phyloP scores from a whole-genome alignment of 148 eudicot species.

The Cornus controversa region DNA sequence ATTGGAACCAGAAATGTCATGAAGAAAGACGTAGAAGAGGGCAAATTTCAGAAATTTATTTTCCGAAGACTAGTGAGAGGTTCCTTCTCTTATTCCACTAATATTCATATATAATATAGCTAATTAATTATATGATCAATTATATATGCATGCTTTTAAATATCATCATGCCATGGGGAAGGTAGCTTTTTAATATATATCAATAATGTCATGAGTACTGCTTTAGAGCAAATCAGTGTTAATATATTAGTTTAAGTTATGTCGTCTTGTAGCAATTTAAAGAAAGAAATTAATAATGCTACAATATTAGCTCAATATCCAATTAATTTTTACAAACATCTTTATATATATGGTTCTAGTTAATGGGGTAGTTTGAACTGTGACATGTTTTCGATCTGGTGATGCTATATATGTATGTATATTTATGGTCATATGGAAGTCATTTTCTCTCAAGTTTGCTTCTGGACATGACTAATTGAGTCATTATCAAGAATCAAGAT shows the following conservation, averaged over 20 bases:
- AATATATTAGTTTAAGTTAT: too few species aligned
- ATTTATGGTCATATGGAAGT: neutral
- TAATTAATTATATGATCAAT: neutral
- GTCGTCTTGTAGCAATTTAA: neutral
- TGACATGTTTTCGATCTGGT: too few species aligned
- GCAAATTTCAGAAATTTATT: slow-evolving; percentile 14
- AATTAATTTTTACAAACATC: too few species aligned
- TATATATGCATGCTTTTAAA: neutral
- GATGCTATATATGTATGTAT: too few species aligned
- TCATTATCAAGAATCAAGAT: neutral
- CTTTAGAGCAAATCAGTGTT: too few species aligned
- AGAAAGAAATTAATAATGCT: too few species aligned
- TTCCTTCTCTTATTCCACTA: neutral
- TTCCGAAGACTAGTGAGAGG: slow-evolving; percentile 39
- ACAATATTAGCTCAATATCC: too few species aligned
- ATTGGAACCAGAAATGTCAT: neutral
- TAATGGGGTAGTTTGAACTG: too few species aligned
- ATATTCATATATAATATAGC: neutral
- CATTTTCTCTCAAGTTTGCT: neutral
- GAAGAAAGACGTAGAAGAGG: neutral
- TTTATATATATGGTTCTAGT: too few species aligned
- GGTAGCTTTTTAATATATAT: too few species aligned
- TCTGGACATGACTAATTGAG: neutral
- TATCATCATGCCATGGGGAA: too few species aligned
- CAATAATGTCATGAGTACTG: too few species aligned